Base-by-base conservation (phyloP, 768 basidiomycete species). In the Rubroboletus pulcherrimus region DNA sequence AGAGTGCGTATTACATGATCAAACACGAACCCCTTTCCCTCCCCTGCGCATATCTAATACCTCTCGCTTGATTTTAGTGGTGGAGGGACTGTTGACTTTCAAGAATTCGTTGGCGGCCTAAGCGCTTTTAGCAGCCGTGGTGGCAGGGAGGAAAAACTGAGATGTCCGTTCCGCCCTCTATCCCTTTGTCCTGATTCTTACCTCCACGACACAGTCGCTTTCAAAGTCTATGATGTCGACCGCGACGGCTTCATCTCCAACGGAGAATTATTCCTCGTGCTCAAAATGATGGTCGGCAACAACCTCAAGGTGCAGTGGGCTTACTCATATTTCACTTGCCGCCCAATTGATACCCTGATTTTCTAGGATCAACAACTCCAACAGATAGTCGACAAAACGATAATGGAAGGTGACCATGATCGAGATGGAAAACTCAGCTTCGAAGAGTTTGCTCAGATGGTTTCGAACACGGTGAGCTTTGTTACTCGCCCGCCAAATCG, bases 261-360 rank as follows among this genome's bases (percentile, higher is more conserved):
- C 67, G 97, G 97, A 53, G 97, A 99, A 74, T 83, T 99, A 31
- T 99, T 98, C 77, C 77, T 99, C 45, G 97, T 99, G 38, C 77
- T 99, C 61, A 99, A 99, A 81, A 98, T 98, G 93, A 99, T 99
- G 97, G 97, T 98, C 48, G 97, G 97, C 34, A 98, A 90, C 73
- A 99, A 99, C 73, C 77, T 99, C 65, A 99, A 99, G 81, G 93
- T 93, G 46, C 56, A 72, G 54, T 29, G 7, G 21, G 57, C 43
- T 37, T 30, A 8, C 37, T 15, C 45, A 14, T 37, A 7, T 43
- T 40, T 21, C 29, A 14, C 30, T n/a, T 8, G 30, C 21, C 34
- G 2, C 7, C 30, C 21, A 11, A 49, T 24, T 17, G 11, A 47
- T 11, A 1, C 12, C 14, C 5, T 5, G 30, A 7, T 14, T 49